Evolutionary conservation across 2,329 filamentous ascomycete genomes (phyloP).

Genomic region (Arachnomyces sp.): DNA sequence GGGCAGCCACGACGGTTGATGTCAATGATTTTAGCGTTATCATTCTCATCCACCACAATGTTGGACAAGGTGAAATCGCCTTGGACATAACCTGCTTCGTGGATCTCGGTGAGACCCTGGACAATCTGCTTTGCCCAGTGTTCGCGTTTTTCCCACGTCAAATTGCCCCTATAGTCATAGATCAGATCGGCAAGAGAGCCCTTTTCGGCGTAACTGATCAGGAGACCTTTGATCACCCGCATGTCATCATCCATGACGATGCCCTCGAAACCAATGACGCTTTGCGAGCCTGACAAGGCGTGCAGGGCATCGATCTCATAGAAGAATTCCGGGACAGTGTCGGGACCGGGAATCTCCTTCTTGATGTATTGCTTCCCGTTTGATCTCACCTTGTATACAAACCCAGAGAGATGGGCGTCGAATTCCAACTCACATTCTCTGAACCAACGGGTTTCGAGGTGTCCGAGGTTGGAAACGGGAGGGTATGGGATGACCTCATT

Average conservation of each 20-base stretch:
- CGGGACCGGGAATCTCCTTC: slow-evolving; percentile 94
- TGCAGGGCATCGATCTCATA: slow-evolving; percentile 97
- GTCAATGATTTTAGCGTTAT: slow-evolving; percentile 93
- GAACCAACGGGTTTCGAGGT: slow-evolving; percentile 52
- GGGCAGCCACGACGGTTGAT: slow-evolving; percentile 97
- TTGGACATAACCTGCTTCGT: slow-evolving; percentile 93
- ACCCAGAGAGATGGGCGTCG: slow-evolving; percentile 88
- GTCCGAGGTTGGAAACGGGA: slow-evolving; percentile 60
- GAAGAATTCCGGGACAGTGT: slow-evolving; percentile 90
- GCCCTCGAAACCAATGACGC: slow-evolving; percentile 79
- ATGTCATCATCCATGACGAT: slow-evolving; percentile 73
- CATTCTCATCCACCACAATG: slow-evolving; percentile 78
- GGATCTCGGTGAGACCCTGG: slow-evolving; percentile 79
- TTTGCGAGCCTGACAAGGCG: slow-evolving; percentile 60
- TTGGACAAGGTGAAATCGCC: slow-evolving; percentile 97
- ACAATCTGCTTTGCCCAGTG: slow-evolving; percentile 90
- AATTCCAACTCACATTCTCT: slow-evolving; percentile 70
- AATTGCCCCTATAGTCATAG: slow-evolving; percentile 61
- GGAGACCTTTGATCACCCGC: slow-evolving; percentile 70
- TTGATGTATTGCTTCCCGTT: slow-evolving; percentile 70
- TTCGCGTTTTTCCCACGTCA: slow-evolving; percentile 65
- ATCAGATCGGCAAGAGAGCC: slow-evolving; percentile 86
- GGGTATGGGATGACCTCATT: slow-evolving; percentile 93
- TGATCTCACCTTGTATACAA: slow-evolving; percentile 85
- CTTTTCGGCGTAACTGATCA: slow-evolving; percentile 79